Evolutionary conservation across 176 grass and related monocot species (phyloP), one percentile per base, ranked within the genome.

Genomic region (Panicum miliaceum): DNA sequence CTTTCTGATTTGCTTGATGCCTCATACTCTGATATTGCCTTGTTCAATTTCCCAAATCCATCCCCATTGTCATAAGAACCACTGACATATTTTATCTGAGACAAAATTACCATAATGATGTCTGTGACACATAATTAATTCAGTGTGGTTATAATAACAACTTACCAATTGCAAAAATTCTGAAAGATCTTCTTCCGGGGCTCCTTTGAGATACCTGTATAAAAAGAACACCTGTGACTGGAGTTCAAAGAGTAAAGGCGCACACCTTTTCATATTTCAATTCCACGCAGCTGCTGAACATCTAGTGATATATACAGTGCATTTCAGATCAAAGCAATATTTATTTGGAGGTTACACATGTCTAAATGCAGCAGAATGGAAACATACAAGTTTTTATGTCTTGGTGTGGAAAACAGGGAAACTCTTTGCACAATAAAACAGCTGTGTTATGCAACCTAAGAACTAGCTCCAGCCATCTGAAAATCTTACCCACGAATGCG

Each of bases 31-130:
- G 76, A 94, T 78, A 99, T 91, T 88, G 90, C 78, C 77, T 96
- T 91, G 83, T 99, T 86, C 88, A 99, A 78, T 68, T 89, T 86
- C 27, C 89, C 81, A 88, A 99, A 99, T 64, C 97, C 97, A 70
- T 96, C 93, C 43, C 75, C 81, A 74, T 62, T 94, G 68, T 99
- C 91, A 75, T 99, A 99, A 63, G 91, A 88, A 86, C 97, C 97
- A 89, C 97, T 92, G 73, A 99, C 93, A 91, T 99, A 99, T 89
- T 96, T 96, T 84, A 99, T 94, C 97, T 99, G 93, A 64, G 26
- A 43, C 8, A 62, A 62, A 89, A 70, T 68, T 42, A 75, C 7
- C 70, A 83, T 47, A 56, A 74, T 79, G 63, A 79, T 16, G 34
- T 62, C 46, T 41, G 35, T 42, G 12, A 8, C 26, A 47, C 26